Evolutionary conservation across 192 early-diverging fungal species (phyloP).

Genomic region (Allomyces arbusculus): DNA sequence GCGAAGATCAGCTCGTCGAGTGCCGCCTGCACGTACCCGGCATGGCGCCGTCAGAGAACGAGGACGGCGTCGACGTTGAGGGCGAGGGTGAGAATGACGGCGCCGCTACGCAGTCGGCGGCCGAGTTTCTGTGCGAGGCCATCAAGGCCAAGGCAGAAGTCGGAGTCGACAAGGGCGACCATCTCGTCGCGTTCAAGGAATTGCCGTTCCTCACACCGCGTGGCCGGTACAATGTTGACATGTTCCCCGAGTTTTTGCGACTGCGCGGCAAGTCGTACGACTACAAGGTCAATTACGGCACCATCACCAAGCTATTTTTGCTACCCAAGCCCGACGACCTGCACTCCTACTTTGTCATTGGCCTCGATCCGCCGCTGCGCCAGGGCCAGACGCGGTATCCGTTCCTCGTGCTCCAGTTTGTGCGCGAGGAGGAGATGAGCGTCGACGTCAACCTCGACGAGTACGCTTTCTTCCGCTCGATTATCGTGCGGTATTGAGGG

Average conservation of each 20-base stretch:
- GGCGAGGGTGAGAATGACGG: slow-evolving; percentile 21
- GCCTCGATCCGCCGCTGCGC: slow-evolving; percentile 84
- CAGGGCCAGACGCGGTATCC: slow-evolving; percentile 94
- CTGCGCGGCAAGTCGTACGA: slow-evolving; percentile 95
- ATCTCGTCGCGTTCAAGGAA: slow-evolving; percentile 75
- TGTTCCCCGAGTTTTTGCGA: slow-evolving; percentile 75
- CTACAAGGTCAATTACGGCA: slow-evolving; percentile 82
- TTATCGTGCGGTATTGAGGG: no score
- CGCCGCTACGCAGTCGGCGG: neutral
- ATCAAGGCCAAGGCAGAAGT: slow-evolving; percentile 1
- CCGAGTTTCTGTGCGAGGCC: neutral
- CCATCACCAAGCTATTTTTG: slow-evolving; percentile 64
- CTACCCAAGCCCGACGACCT: slow-evolving; percentile 84
- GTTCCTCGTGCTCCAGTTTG: slow-evolving; percentile 90
- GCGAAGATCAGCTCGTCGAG: slow-evolving; percentile 67
- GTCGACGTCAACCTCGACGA: slow-evolving; percentile 62
- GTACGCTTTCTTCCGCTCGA: slow-evolving; percentile 7
- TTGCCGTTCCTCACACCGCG: slow-evolving; percentile 77
- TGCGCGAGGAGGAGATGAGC: slow-evolving; percentile 74
- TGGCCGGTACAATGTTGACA: slow-evolving; percentile 88
- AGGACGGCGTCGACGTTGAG: slow-evolving; percentile 5
- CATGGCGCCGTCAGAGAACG: slow-evolving; percentile 29
- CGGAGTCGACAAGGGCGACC: slow-evolving; percentile 44
- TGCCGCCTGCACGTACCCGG: slow-evolving; percentile 86
- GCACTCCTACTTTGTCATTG: slow-evolving; percentile 81